Percentiles rank a stretch among this genome's conserved stretches.
These are phyloP conservation scores for Teratosphaeriaceae sp. DNA, from an alignment of 2,329 filamentous ascomycete species.

Conservation along the genomic window DNA sequence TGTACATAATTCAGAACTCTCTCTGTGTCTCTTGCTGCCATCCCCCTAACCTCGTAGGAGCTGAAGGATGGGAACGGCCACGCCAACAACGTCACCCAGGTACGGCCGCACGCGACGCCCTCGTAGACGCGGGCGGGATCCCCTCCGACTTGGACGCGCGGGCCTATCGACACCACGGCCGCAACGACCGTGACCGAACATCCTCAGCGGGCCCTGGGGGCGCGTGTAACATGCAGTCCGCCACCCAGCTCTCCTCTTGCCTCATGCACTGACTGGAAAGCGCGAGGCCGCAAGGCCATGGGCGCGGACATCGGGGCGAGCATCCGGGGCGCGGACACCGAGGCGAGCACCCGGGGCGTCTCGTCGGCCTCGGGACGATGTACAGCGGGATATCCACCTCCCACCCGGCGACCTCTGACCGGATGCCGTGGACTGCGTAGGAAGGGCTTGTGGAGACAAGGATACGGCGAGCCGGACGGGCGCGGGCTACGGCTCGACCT, in stretches of 20 bases:
- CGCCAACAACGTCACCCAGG: slow-evolving; percentile 28
- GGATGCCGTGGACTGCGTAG: slow-evolving; percentile 15
- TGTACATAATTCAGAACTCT: slow-evolving; percentile 20
- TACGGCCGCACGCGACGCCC: slow-evolving; percentile 19
- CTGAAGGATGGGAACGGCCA: slow-evolving; percentile 18
- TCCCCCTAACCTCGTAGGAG: slow-evolving; percentile 7
- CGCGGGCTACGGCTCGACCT: slow-evolving; percentile 26
- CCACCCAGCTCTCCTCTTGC: slow-evolving; percentile 20
- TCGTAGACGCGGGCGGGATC: slow-evolving; percentile 21
- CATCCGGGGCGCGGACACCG: slow-evolving; percentile 1
- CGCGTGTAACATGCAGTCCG: slow-evolving; percentile 26
- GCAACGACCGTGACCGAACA: slow-evolving; percentile 24
- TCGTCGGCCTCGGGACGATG: slow-evolving; percentile 13
- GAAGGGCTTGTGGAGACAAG: slow-evolving; percentile 19
- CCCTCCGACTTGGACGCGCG: slow-evolving; percentile 20
- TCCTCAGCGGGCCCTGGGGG: slow-evolving; percentile 18
- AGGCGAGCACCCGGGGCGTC: slow-evolving; percentile 4
- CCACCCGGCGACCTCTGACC: slow-evolving; percentile 8
- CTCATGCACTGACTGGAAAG: slow-evolving; percentile 24
- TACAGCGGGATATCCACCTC: slow-evolving; percentile 6
- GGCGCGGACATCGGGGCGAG: slow-evolving; percentile 14
- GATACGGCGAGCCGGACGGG: slow-evolving; percentile 16
- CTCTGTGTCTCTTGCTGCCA: slow-evolving; percentile 14
- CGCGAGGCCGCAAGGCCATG: slow-evolving; percentile 18
- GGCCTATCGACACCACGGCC: slow-evolving; percentile 15